Evolutionary conservation across 1,284 basidiomycete species (phyloP).

Genomic region (Leccinum griseonigrum): DNA sequence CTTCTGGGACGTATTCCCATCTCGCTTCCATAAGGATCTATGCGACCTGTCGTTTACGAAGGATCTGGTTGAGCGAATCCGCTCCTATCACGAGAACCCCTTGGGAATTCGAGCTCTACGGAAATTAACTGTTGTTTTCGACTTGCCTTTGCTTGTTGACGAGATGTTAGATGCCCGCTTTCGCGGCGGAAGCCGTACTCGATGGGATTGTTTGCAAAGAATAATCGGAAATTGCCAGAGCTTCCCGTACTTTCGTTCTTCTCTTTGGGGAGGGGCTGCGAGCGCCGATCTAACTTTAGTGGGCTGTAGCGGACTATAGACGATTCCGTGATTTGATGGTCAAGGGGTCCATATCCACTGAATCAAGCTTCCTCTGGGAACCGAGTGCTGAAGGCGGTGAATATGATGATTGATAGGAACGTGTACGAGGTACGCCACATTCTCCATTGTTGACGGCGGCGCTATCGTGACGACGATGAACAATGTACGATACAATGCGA

Average conservation of each 20-base stretch:
- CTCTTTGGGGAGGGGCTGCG: conserved; percentile 14
- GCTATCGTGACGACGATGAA: conserved; percentile 6
- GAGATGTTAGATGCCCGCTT: conserved; percentile 18
- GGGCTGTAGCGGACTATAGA: conserved; percentile 13
- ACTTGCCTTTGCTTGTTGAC: conserved; percentile 12
- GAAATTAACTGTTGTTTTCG: conserved; percentile 26
- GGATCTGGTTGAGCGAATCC: conserved; percentile 75
- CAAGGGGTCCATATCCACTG: conserved; percentile 4
- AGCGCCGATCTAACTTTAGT: conserved; percentile 23
- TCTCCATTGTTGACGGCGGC: conserved; percentile 8
- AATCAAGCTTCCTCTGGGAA: conserved; percentile 16
- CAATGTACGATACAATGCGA: conserved; percentile 1
- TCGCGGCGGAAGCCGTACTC: conserved; percentile 18
- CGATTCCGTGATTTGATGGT: conserved; percentile 20
- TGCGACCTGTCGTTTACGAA: conserved; percentile 74
- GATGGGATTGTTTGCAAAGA: conserved; percentile 18
- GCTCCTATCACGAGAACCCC: conserved; percentile 49
- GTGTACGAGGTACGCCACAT: conserved; percentile 19
- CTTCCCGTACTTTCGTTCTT: conserved; percentile 13
- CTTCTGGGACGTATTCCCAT: conserved; percentile 59
- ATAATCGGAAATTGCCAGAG: conserved; percentile 22
- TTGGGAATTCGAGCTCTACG: conserved; percentile 70
- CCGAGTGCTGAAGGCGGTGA: conserved; percentile 3
- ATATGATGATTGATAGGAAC: conserved; percentile 4
- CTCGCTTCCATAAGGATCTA: conserved; percentile 75